Evolutionary conservation across 768 basidiomycete species (phyloP).

Genomic region (Strobilomyces echinocephalus): DNA sequence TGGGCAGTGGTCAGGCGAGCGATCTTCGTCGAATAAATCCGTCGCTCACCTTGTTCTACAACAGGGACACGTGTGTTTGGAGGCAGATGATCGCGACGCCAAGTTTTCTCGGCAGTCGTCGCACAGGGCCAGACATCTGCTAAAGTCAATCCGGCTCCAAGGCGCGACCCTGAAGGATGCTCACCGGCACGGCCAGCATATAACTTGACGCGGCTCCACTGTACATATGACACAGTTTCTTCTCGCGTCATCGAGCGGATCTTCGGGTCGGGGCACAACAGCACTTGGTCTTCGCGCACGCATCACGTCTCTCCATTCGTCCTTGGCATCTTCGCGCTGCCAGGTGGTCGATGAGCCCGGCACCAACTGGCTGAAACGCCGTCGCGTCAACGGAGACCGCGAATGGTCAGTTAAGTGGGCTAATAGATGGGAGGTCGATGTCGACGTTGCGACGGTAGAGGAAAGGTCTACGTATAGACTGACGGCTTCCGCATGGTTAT

Average conservation of each 20-base stretch:
- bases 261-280: constrained; percentile 22
- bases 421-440: constrained; percentile 43
- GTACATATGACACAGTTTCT: constrained; percentile 69
- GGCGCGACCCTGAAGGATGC: constrained; percentile 11
- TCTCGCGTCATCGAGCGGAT: constrained; percentile 22
- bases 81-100: constrained; percentile 44
- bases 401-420: constrained; percentile 48
- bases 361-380: constrained; percentile 39
- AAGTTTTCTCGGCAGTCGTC: constrained; percentile 52
- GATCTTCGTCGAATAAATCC: not conserved
- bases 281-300: constrained; percentile 20
- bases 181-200: constrained; percentile 84
- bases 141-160: not conserved
- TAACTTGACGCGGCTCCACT: constrained; percentile 60
- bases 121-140: constrained; percentile 47
- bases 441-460: constrained; percentile 27
- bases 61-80: constrained; percentile 50
- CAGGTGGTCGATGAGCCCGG: constrained; percentile 14
- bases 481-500: constrained; percentile 38
- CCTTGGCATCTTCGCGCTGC: constrained; percentile 10
- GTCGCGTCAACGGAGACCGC: constrained; percentile 46
- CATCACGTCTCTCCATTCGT: constrained; percentile 31
- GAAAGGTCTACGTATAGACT: constrained; percentile 54
- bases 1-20: not conserved
- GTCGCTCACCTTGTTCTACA: constrained; percentile 42